Conservation (phyloP, 208 protist genomes). For the Trypanosomatidae sp. region DNA sequence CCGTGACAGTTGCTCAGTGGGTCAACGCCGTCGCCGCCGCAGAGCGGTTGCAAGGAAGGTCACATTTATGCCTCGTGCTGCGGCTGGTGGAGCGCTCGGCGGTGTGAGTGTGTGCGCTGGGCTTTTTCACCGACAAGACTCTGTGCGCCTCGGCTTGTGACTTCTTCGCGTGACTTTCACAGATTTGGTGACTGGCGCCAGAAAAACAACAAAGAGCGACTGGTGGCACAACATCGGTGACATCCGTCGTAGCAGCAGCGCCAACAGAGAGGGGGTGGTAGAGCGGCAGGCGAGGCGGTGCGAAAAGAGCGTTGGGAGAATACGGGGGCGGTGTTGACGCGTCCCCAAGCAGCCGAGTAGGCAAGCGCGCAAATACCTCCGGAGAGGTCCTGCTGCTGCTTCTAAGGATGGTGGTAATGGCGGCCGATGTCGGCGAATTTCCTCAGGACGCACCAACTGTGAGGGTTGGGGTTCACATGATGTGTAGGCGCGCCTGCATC, state of each 20-base stretch:
- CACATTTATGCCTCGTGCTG: neutral
- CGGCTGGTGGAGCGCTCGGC: conserved; percentile 19
- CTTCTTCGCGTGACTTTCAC: neutral
- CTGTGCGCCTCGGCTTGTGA: no score
- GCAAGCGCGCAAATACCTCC: neutral
- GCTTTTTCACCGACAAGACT: no score
- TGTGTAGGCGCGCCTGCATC: neutral
- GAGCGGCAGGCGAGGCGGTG: neutral
- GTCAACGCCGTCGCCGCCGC: conserved; percentile 11
- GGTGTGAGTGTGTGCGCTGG: conserved; percentile 6
- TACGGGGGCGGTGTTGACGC: neutral
- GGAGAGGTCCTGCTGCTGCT: neutral
- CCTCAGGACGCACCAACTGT: neutral
- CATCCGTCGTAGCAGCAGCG: neutral
- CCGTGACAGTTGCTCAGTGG: conserved; percentile 20
- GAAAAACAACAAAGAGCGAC: no score
- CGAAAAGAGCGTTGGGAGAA: neutral
- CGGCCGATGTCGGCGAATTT: neutral
- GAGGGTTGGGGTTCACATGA: neutral
- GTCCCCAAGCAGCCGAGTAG: neutral
- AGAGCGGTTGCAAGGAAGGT: neutral
- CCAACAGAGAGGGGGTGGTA: neutral
- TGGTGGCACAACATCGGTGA: neutral
- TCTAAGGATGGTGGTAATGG: neutral
- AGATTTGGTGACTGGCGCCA: neutral